A percentile compares a stretch with the other conserved stretches of the same genome.
Evolutionary conservation across 176 grass and related monocot species (phyloP).

Genomic region (Phoenix roebelenii): DNA sequence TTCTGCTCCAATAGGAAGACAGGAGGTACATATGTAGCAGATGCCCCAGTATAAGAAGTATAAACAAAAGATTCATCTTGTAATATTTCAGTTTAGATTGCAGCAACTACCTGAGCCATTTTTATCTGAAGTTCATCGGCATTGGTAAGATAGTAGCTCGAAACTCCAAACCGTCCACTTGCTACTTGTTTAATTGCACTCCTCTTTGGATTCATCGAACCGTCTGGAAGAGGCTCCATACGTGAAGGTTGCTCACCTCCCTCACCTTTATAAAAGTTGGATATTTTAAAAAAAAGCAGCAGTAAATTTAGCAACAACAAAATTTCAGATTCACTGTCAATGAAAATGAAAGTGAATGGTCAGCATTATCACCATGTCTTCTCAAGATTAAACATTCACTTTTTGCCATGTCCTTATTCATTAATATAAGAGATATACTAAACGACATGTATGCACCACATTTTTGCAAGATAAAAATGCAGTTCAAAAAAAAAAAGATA

Average conservation of each 20-base stretch:
- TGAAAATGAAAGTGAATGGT: not conserved
- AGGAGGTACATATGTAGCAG: not conserved
- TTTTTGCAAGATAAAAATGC: too few species aligned
- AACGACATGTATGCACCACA: too few species aligned
- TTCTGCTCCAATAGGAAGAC: conserved; percentile 12
- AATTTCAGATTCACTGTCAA: not conserved
- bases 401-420: too few species aligned
- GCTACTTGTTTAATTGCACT: conserved; percentile 99
- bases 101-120: conserved; percentile 83
- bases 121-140: conserved; percentile 99
- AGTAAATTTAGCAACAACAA: not conserved
- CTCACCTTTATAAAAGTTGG: conserved; percentile 46
- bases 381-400: too few species aligned
- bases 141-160: conserved; percentile 92
- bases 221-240: conserved; percentile 82
- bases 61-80: conserved; percentile 2
- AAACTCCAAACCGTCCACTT: conserved; percentile 94
- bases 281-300: not conserved
- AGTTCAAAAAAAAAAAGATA: too few species aligned
- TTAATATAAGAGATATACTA: too few species aligned
- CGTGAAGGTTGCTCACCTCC: conserved; percentile 93
- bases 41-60: conserved; percentile 12
- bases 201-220: conserved; percentile 85
- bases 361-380: too few species aligned
- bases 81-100: not conserved